phyloP scores from a whole-genome alignment of 2,329 filamentous ascomycete species.

The Monosporascus sp. region DNA sequence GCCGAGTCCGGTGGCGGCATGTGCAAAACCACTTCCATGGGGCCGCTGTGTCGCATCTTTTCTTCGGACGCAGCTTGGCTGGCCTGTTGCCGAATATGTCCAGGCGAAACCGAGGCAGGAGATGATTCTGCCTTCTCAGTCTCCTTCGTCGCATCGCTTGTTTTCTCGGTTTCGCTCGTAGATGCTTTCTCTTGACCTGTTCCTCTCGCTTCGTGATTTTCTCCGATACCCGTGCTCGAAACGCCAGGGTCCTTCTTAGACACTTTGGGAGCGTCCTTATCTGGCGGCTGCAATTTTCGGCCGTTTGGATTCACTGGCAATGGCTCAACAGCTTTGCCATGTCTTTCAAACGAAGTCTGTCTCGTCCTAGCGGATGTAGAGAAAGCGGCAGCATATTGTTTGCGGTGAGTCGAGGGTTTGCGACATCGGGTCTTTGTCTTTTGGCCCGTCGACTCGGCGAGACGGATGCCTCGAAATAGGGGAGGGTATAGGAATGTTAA shows the following conservation, averaged over 20 bases:
- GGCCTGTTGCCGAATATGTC: constrained; percentile 20
- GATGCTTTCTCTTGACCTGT: constrained; percentile 1
- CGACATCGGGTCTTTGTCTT: constrained; percentile 35
- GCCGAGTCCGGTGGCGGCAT: constrained; percentile 27
- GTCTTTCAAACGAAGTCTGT: constrained; percentile 46
- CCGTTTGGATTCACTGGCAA: constrained; percentile 27
- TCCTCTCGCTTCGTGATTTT: background rate
- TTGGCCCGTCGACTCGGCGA: constrained; percentile 39
- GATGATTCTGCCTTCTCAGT: constrained; percentile 2
- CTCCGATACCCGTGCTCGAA: background rate
- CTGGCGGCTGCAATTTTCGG: constrained; percentile 18
- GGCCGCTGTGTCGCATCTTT: constrained; percentile 36
- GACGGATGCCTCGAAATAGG: constrained; percentile 51
- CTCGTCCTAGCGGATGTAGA: constrained; percentile 31
- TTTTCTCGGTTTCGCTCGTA: background rate
- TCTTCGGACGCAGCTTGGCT: constrained; percentile 27
- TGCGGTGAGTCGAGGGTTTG: constrained; percentile 20
- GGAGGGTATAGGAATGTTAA: constrained; percentile 66
- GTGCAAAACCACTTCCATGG: constrained; percentile 45
- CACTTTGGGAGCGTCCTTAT: constrained; percentile 8
- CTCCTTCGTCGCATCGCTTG: constrained; percentile 2
- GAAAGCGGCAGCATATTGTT: constrained; percentile 28
- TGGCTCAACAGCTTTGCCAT: constrained; percentile 59
- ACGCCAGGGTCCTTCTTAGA: constrained; percentile 6
- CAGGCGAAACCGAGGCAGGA: constrained; percentile 5